phyloP scores from a whole-genome alignment of 163 green algal genomes.

The Chlorella variabilis region DNA sequence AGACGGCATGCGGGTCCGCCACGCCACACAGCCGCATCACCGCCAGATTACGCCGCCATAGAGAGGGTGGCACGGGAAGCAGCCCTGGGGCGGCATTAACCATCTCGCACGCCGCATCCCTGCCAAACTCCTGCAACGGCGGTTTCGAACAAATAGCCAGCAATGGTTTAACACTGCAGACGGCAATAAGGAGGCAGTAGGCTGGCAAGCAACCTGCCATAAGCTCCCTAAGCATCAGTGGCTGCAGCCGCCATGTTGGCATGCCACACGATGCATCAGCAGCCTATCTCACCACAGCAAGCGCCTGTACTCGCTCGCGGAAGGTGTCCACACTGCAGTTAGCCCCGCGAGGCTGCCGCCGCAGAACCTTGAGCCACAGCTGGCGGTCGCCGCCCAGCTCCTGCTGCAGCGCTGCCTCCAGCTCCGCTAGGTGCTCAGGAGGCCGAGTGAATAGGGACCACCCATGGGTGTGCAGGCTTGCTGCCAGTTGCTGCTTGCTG shows the following conservation, averaged over 20 bases:
- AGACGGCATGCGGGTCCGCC: neutral
- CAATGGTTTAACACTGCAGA: too few species aligned
- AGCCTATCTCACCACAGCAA: neutral
- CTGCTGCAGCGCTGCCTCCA: neutral
- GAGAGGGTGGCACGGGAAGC: neutral
- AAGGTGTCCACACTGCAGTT: neutral
- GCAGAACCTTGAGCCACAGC: neutral
- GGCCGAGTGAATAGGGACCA: neutral
- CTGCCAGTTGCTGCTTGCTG: neutral
- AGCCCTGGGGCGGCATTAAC: neutral
- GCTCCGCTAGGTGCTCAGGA: neutral
- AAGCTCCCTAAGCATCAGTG: too few species aligned
- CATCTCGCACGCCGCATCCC: neutral
- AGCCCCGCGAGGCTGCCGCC: neutral
- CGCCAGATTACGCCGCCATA: neutral
- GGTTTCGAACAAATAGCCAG: neutral
- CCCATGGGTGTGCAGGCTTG: too few species aligned
- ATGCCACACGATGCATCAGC: neutral
- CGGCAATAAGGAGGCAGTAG: too few species aligned
- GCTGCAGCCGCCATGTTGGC: too few species aligned
- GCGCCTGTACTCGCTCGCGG: neutral
- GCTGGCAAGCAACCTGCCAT: too few species aligned
- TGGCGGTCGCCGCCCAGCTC: neutral
- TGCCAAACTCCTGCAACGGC: conserved; percentile 13
- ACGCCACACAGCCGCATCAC: neutral